Evolutionary conservation across 83 land plant species (phyloP).

Genomic region (Larix sibirica): DNA sequence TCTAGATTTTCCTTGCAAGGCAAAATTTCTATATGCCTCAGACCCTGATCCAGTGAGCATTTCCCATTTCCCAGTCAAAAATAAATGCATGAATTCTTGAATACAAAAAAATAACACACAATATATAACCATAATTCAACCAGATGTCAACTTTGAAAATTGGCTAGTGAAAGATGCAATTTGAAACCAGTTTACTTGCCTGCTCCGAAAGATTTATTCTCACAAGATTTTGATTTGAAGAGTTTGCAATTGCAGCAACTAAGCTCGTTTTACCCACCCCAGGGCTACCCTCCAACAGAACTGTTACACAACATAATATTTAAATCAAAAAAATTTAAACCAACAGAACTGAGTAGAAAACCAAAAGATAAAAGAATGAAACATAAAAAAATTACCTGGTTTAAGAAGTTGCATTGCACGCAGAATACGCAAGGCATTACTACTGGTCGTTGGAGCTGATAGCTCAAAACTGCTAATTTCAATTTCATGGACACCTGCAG

Average conservation of each 20-base stretch:
- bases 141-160: no score
- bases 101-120: background rate
- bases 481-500: conserved; percentile 33
- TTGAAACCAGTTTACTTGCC: conserved; percentile 33
- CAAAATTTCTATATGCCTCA: background rate
- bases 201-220: conserved; percentile 97
- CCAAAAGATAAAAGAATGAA: background rate
- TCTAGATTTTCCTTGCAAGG: background rate
- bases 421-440: conserved; percentile 80
- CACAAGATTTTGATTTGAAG: conserved; percentile 84
- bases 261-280: conserved; percentile 99
- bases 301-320: conserved; percentile 29
- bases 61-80: background rate
- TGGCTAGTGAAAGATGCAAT: background rate
- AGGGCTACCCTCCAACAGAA: conserved; percentile 97
- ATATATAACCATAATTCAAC: background rate
- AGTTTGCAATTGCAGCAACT: conserved; percentile 79
- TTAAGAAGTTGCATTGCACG: conserved; percentile 96
- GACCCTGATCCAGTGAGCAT: background rate
- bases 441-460: conserved; percentile 87
- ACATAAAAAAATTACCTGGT: conserved; percentile 54
- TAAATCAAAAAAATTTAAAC: background rate
- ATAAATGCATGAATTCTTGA: background rate
- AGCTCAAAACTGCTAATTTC: conserved; percentile 59
- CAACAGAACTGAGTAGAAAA: background rate